phyloP scores from a whole-genome alignment of 2,329 filamentous ascomycete genomes.

The Exserohilum rostratum region DNA sequence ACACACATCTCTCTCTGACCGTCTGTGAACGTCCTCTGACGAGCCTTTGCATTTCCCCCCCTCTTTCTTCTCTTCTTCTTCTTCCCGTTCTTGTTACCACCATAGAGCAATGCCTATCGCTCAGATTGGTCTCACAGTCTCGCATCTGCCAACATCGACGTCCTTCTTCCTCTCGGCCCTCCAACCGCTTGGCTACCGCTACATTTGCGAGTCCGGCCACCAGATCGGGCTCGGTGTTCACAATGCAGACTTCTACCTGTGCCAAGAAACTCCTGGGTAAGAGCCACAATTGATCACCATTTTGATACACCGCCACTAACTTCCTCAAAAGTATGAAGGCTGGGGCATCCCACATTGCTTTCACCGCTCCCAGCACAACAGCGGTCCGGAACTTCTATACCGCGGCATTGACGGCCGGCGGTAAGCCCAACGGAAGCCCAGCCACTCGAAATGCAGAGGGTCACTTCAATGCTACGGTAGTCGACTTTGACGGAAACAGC shows the following conservation, averaged over 20 bases:
- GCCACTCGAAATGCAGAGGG: slow-evolving; percentile 60
- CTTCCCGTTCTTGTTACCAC: slow-evolving; percentile 20
- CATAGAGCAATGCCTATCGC: slow-evolving; percentile 62
- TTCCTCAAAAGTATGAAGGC: slow-evolving; percentile 50
- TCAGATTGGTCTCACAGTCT: slow-evolving; percentile 71
- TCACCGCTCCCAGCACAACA: slow-evolving; percentile 69
- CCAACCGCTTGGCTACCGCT: slow-evolving; percentile 78
- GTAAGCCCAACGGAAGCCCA: slow-evolving; percentile 63
- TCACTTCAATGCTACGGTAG: slow-evolving; percentile 68
- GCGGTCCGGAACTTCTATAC: slow-evolving; percentile 75
- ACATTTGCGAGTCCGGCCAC: slow-evolving; percentile 66
- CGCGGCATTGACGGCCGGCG: slow-evolving; percentile 69
- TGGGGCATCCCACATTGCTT: slow-evolving; percentile 66
- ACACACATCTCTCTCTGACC: slow-evolving; percentile 14
- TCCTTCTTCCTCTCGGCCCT: slow-evolving; percentile 84
- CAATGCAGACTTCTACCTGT: slow-evolving; percentile 68
- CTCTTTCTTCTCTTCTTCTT: slow-evolving; percentile 16
- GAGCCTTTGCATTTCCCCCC: background rate
- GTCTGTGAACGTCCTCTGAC: too few relatives aligned
- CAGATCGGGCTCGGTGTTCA: slow-evolving; percentile 67
- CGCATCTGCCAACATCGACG: slow-evolving; percentile 76
- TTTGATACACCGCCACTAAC: slow-evolving; percentile 28
- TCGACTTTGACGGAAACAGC: slow-evolving; percentile 82
- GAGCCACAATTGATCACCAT: slow-evolving; percentile 28
- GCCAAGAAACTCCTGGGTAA: slow-evolving; percentile 65